Evolutionary conservation across 106 monocot genomes (phyloP).

Genomic region (Platanthera guangdongensis): DNA sequence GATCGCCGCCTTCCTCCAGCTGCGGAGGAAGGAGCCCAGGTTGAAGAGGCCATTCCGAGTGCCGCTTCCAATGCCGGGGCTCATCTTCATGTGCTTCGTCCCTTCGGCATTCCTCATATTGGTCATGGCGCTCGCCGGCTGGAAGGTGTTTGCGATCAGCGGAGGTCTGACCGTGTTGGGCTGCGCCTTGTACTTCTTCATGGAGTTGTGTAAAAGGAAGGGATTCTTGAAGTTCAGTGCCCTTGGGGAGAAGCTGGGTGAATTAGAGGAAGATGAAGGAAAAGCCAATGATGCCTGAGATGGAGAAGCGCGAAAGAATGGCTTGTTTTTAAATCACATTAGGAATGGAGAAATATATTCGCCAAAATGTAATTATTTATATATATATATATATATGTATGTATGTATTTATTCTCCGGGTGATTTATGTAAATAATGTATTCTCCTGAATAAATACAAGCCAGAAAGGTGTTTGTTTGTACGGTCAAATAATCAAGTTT

Average conservation of each 20-base stretch:
- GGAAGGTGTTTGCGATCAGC: constrained; percentile 56
- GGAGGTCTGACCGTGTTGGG: constrained; percentile 40
- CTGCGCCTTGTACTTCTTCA: constrained; percentile 31
- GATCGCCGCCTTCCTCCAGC: constrained; percentile 66
- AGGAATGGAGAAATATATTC: too few species aligned
- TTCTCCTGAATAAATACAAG: too few species aligned
- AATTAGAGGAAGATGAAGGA: constrained; percentile 3
- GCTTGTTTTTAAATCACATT: too few species aligned
- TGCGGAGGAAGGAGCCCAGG: constrained; percentile 39
- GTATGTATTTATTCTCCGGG: too few species aligned
- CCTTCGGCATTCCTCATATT: constrained; percentile 61
- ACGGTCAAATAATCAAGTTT: too few species aligned
- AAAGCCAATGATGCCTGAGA: background rate
- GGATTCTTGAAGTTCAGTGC: constrained; percentile 38
- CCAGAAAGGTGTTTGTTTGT: too few species aligned
- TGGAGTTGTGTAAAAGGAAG: constrained; percentile 35
- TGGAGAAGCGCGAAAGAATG: too few species aligned
- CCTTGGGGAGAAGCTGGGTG: constrained; percentile 7
- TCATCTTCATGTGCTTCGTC: constrained; percentile 56
- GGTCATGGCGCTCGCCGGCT: constrained; percentile 52
- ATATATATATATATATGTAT: too few species aligned
- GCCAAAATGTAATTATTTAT: too few species aligned
- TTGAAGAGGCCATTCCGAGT: constrained; percentile 68
- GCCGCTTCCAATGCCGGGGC: constrained; percentile 37
- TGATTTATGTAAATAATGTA: too few species aligned